A percentile compares a stretch with the other conserved stretches of the same genome.
These are phyloP conservation scores for Neobulgaria alba DNA, from an alignment of 2,329 filamentous ascomycete species.

Conservation along the genomic window DNA sequence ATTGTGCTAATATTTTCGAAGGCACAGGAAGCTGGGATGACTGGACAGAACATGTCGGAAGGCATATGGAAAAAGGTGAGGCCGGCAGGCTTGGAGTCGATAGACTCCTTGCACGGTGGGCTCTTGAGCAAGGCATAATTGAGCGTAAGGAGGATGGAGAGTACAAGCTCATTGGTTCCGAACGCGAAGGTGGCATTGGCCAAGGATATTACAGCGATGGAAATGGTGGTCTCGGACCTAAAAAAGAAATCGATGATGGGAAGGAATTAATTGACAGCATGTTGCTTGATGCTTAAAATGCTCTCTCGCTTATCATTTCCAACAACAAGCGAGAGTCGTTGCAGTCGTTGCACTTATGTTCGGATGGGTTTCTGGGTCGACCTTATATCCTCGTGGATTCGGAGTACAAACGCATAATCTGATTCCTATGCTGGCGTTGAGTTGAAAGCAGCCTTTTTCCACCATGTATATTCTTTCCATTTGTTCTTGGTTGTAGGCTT, in stretches of 20 bases:
- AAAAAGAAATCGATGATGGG: slow-evolving; percentile 17
- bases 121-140: slow-evolving; percentile 55
- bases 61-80: slow-evolving; percentile 74
- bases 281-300: slow-evolving; percentile 22
- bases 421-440: no score
- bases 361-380: no score
- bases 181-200: slow-evolving; percentile 25
- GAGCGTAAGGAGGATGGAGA: slow-evolving; percentile 47
- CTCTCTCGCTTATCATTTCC: no score
- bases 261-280: slow-evolving; percentile 22
- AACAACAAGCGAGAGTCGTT: no score
- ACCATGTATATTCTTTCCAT: no score
- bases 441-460: no score
- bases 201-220: slow-evolving; percentile 28
- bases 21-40: slow-evolving; percentile 76
- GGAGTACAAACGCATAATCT: no score
- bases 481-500: no score
- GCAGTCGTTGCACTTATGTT: no score
- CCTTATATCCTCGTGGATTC: no score
- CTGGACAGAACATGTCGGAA: slow-evolving; percentile 85
- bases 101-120: slow-evolving; percentile 49
- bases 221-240: slow-evolving; percentile 18
- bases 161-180: slow-evolving; percentile 45
- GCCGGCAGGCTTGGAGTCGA: slow-evolving; percentile 50
- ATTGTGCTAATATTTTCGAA: slow-evolving; percentile 63